Evolutionary conservation across 805 yeast species (phyloP).

Genomic region (Barnettozyma botsteinii): DNA sequence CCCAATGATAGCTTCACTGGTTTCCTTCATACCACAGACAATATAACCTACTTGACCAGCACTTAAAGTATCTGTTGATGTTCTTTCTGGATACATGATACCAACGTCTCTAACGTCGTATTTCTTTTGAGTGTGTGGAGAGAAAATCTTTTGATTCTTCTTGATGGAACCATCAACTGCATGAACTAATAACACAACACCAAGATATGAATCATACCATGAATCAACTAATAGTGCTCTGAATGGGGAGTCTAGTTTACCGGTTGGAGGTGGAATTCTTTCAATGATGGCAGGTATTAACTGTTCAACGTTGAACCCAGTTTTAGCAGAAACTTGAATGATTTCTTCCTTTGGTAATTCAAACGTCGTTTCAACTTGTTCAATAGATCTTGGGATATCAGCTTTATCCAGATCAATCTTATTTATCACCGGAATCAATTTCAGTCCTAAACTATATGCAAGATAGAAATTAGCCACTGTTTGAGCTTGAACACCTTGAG

Average conservation of each 20-base stretch:
- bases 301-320: constrained; percentile 72
- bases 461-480: constrained; percentile 95
- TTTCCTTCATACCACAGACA: constrained; percentile 89
- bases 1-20: constrained; percentile 83
- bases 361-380: constrained; percentile 79
- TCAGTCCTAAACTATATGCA: constrained; percentile 80
- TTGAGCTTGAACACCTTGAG: constrained; percentile 96
- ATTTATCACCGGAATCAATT: constrained; percentile 82
- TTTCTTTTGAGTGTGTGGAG: constrained; percentile 68
- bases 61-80: constrained; percentile 52
- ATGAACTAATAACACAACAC: constrained; percentile 80
- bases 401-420: constrained; percentile 89
- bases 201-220: constrained; percentile 92
- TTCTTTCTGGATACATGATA: constrained; percentile 87
- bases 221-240: constrained; percentile 88
- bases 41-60: constrained; percentile 96
- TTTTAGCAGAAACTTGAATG: constrained; percentile 85
- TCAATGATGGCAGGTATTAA: constrained; percentile 80
- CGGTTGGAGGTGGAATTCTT: constrained; percentile 74
- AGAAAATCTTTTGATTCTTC: constrained; percentile 68
- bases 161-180: constrained; percentile 77
- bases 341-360: constrained; percentile 72
- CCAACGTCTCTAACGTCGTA: constrained; percentile 93
- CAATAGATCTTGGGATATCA: constrained; percentile 71
- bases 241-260: constrained; percentile 46